Percentiles rank a stretch among this genome's conserved stretches.
Evolutionary conservation across 2,329 filamentous ascomycete genomes (phyloP).

Genomic region (Lasiodiplodia theobromae): DNA sequence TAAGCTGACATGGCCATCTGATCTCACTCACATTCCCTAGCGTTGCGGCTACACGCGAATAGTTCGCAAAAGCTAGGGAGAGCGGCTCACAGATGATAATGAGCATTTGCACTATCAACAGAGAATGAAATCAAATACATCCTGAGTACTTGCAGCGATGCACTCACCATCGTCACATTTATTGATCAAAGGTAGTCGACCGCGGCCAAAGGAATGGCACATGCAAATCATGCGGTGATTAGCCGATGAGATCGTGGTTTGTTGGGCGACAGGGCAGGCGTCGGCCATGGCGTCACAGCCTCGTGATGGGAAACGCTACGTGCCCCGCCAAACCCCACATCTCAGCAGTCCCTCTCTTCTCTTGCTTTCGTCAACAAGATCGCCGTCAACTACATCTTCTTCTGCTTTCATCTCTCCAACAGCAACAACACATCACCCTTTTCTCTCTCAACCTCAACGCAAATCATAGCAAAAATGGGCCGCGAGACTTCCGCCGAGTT

Average conservation of each 20-base stretch:
- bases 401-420: background rate
- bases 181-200: background rate
- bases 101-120: background rate
- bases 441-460: background rate
- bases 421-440: background rate
- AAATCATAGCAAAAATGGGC: conserved; percentile 29
- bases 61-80: background rate
- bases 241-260: conserved; percentile 9
- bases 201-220: background rate
- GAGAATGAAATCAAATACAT: background rate
- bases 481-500: conserved; percentile 35
- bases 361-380: background rate
- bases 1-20: background rate
- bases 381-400: conserved; percentile 3
- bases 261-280: conserved; percentile 18
- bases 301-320: conserved; percentile 11
- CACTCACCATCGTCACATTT: too few species aligned
- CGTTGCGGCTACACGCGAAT: background rate
- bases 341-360: background rate
- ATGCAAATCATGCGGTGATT: conserved; percentile 25
- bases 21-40: background rate
- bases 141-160: too few species aligned
- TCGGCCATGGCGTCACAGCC: conserved; percentile 24
- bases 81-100: background rate
- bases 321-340: conserved; percentile 26